These are phyloP conservation scores for Croton laevigatus DNA, from an alignment of 441 rosid genomes.

Conservation along the genomic window DNA sequence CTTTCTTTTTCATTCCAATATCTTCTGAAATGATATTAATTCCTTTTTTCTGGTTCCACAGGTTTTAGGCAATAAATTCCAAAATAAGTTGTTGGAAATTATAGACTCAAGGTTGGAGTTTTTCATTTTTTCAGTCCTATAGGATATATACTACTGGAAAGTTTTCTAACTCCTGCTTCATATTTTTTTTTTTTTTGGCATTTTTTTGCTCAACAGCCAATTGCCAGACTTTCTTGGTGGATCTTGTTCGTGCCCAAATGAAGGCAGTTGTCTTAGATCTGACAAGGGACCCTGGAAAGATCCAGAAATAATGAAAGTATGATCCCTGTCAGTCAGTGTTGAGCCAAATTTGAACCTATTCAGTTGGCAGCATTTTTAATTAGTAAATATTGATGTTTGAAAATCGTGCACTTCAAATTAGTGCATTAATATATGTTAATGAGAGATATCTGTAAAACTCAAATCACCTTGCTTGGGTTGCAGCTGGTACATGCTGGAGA, in stretches of 20 bases:
- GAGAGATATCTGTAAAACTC: constrained; percentile 5
- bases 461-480: constrained; percentile 16
- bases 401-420: background rate
- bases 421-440: background rate
- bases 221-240: constrained; percentile 96
- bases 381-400: constrained; percentile 4
- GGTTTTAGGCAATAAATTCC: constrained; percentile 83
- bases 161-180: constrained; percentile 16
- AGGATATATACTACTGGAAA: constrained; percentile 6
- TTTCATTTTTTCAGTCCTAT: background rate
- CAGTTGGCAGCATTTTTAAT: constrained; percentile 12
- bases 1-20: constrained; percentile 16
- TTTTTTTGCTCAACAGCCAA: constrained; percentile 52
- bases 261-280: constrained; percentile 81
- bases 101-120: constrained; percentile 67
- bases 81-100: constrained; percentile 64
- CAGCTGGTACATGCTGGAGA: constrained; percentile 73
- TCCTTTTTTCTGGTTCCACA: constrained; percentile 35
- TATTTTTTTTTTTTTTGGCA: constrained; percentile 20
- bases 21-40: constrained; percentile 17
- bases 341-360: constrained; percentile 10
- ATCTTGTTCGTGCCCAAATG: constrained; percentile 66
- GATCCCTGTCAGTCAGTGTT: constrained; percentile 23
- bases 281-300: constrained; percentile 94
- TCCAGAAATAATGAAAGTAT: constrained; percentile 82